Evolutionary conservation across 2,329 filamentous ascomycete species (phyloP), one percentile per base, ranked within the genome.

Genomic region (Aspergillus candidus): DNA sequence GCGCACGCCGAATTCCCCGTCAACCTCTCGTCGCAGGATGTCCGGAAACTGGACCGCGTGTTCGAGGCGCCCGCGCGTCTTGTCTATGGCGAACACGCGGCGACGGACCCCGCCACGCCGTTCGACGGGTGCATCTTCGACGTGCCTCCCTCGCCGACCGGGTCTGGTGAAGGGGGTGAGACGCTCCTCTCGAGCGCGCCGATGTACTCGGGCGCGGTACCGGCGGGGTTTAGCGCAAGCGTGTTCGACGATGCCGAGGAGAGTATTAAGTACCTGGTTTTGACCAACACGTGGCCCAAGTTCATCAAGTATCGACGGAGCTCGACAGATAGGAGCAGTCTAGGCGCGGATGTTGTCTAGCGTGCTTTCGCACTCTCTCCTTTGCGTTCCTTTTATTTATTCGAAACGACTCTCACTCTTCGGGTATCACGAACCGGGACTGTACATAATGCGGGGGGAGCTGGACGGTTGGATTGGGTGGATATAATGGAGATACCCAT

Each of bases 281-380:
- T 84, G 46, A 83, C 80, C 11, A 84, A 84, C 56, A 85, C 82
- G 0, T 85, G 82, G 82, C 75, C 65, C 29, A 68, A 68, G 51
- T 69, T 67, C 40, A 57, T 67, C 32, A 56, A 41, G 40, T 49
- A 41, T 17, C 50, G 45, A 3, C 35, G 43, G 6, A 18, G n/a
- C 18, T 38, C 43, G 14, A 27, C 38, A 4, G 43, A 38, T 31
- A 4, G 22, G 22, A 27, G 22, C 22, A 27, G 22, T 27, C 22
- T 10, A 7, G 22, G 22, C 6, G 6, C 22, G 4, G 22, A 27
- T 27, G 3, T 10, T 7, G 22, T 27, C 8, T 27, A 27, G 22
- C 18, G 18, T 1, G 22, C 22, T 2, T 27, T 27, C 10, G 3
- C 18, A 18, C 4, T 5, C 22, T 27, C 22, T 27, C 22, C 22